Evolutionary conservation across 164 flowering plant species (phyloP).

Genomic region (Macadamia tetraphylla): DNA sequence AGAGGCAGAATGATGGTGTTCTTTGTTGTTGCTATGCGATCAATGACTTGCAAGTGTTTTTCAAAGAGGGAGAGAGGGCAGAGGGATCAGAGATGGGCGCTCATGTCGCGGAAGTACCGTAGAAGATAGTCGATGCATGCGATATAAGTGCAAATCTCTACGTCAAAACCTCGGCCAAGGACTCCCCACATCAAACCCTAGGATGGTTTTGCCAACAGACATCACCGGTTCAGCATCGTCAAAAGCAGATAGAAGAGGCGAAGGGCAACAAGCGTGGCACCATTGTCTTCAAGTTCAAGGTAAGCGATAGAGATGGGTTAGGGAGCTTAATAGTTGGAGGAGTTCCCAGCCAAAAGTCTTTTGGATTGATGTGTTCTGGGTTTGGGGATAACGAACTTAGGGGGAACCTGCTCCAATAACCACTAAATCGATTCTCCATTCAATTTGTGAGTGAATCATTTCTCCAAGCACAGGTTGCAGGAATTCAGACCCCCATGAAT

Average conservation of each 20-base stretch:
- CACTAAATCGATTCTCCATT: conserved; percentile 16
- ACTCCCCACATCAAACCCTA: conserved; percentile 43
- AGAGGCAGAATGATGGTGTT: no score
- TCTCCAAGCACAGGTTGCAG: conserved; percentile 12
- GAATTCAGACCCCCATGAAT: conserved; percentile 9
- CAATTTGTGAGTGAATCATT: conserved; percentile 6
- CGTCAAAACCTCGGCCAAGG: conserved; percentile 32
- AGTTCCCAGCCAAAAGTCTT: not conserved
- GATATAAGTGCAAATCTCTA: conserved; percentile 51
- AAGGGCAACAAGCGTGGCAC: conserved; percentile 12
- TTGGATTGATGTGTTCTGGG: not conserved
- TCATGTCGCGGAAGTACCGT: conserved; percentile 86
- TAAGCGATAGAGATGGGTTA: conserved; percentile 7
- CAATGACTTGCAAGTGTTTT: no score
- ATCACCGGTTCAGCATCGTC: conserved; percentile 27
- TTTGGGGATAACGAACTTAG: conserved; percentile 3
- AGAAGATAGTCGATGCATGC: conserved; percentile 87
- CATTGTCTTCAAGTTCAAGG: not conserved
- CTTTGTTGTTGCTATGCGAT: no score
- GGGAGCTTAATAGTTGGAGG: not conserved
- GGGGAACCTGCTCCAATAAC: conserved; percentile 11
- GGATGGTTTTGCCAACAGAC: conserved; percentile 50
- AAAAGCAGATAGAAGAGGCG: conserved; percentile 22
- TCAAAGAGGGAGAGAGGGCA: not conserved
- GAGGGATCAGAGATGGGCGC: conserved; percentile 22